Base-by-base conservation (phyloP, 2,329 filamentous ascomycete genomes). In the Ophiognomonia clavigignenti-juglandacearum region DNA sequence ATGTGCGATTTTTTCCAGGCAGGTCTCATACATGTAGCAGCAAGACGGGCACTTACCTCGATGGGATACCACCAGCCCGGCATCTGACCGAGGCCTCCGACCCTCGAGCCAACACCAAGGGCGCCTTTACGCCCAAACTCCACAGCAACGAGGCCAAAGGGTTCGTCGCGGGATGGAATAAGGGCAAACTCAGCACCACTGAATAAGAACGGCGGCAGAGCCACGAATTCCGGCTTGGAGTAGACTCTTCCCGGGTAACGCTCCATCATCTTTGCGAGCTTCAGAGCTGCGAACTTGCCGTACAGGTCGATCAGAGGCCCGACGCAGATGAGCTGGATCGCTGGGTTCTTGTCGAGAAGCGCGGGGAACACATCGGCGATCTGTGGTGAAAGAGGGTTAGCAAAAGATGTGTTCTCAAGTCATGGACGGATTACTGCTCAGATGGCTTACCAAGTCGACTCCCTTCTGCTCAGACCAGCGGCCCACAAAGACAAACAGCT, bases 401-500 rank as follows among this genome's bases (percentile, higher is more conserved):
- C 32, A 35, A 35, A 10, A n/a, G n/a, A n/a, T n/a, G n/a, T n/a
- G n/a, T n/a, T n/a, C n/a, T n/a, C n/a, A n/a, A n/a, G n/a, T n/a
- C n/a, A 35, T 19, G 32, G n/a, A 32, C n/a, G 29, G n/a, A 32
- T 16, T 32, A 6, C 29, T 13, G 13, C 11, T 10, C 16, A 18
- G 6, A 4, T 5, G 6, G 14, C 32, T 18, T 10, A 85, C 85
- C 36, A 85, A 66, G 58, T 85, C 82, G 44, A 85, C 72, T 42
- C 82, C 82, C 60, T 85, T 85, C 57, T 85, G 82, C 72, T 81
- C 77, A 14, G 76, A 81, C 82, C 82, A 85, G 53, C 82, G 74
- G 48, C 82, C 82, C 36, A 85, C 82, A 54, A 85, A 85, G 13
- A 85, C 81, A 53, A 85, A 75, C 11, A 85, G 68, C 47, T 85